Evolutionary conservation across 208 protist genomes (phyloP).

Genomic region (Leishmania martiniquensis): DNA sequence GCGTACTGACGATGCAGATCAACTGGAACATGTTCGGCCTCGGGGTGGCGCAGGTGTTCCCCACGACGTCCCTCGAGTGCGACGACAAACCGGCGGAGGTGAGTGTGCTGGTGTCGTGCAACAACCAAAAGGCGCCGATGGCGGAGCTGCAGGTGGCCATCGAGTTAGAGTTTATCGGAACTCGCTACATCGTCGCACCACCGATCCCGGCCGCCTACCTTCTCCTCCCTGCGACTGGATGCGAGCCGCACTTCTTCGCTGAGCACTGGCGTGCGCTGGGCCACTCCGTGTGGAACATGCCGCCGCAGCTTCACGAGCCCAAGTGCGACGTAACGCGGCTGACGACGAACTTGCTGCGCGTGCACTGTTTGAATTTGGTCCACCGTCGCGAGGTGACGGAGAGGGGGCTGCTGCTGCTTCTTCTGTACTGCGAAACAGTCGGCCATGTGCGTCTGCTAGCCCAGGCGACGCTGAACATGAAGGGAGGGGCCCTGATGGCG

Average conservation of each 20-base stretch:
- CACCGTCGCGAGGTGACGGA: slow-evolving; percentile 34
- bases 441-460: slow-evolving; percentile 36
- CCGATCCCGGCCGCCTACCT: slow-evolving; percentile 53
- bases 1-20: slow-evolving; percentile 52
- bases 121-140: slow-evolving; percentile 47
- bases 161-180: slow-evolving; percentile 54
- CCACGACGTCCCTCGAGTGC: slow-evolving; percentile 34
- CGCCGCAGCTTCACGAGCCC: slow-evolving; percentile 28
- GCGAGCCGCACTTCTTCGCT: slow-evolving; percentile 29
- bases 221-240: slow-evolving; percentile 56
- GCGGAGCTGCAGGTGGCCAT: slow-evolving; percentile 52
- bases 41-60: slow-evolving; percentile 60
- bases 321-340: slow-evolving; percentile 27
- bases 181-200: slow-evolving; percentile 62
- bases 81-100: slow-evolving; percentile 40
- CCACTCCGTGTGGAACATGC: slow-evolving; percentile 46
- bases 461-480: slow-evolving; percentile 36
- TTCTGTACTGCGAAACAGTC: slow-evolving; percentile 63
- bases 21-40: slow-evolving; percentile 75
- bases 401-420: slow-evolving; percentile 24
- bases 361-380: slow-evolving; percentile 61
- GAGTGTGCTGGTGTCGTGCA: slow-evolving; percentile 39
- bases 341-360: slow-evolving; percentile 50
- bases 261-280: slow-evolving; percentile 31
- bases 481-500: slow-evolving; percentile 32